A percentile compares a stretch with the other conserved stretches of the same genome.
Evolutionary conservation across 2,329 filamentous ascomycete species (phyloP).

Genomic region (Mycocentrospora acerina): DNA sequence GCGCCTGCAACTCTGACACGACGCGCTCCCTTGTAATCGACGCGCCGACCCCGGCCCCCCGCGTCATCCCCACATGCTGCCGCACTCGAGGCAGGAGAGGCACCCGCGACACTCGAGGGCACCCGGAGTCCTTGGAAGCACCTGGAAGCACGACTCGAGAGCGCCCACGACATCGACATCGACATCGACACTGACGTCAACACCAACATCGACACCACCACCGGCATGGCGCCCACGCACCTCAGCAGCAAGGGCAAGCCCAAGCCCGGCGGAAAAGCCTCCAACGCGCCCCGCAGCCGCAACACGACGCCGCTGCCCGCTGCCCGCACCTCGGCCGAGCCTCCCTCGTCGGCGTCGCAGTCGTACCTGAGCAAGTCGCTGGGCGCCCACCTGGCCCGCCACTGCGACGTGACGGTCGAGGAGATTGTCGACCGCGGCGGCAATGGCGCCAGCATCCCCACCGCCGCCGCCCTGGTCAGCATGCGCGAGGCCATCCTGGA

Average conservation of each 20-base stretch:
- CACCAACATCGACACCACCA: no score
- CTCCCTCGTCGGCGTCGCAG: slow-evolving; percentile 15
- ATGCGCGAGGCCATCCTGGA: slow-evolving; percentile 68
- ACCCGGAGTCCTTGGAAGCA: no score
- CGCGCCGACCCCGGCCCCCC: no score
- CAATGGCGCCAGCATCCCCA: slow-evolving; percentile 53
- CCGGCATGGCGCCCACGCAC: slow-evolving; percentile 33
- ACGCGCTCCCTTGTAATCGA: no score
- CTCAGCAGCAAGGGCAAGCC: slow-evolving; percentile 55
- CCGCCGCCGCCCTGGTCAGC: slow-evolving; percentile 64
- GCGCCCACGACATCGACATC: no score
- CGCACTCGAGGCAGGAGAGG: no score
- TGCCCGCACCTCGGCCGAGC: slow-evolving; percentile 50
- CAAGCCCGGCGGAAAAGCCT: slow-evolving; percentile 41
- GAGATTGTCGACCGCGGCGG: slow-evolving; percentile 67
- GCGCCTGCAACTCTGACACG: no score
- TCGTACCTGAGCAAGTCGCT: slow-evolving; percentile 65
- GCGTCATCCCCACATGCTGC: no score
- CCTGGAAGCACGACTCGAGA: slow-evolving; percentile 19
- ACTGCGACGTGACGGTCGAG: slow-evolving; percentile 63
- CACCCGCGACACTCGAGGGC: no score
- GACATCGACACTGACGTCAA: no score
- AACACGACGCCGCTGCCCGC: slow-evolving; percentile 73
- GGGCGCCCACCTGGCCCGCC: slow-evolving; percentile 55
- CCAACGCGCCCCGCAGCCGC: slow-evolving; percentile 58